Evolutionary conservation across 1,139 yeast species (phyloP).

Genomic region (Cylindricascospora bacillispora): DNA sequence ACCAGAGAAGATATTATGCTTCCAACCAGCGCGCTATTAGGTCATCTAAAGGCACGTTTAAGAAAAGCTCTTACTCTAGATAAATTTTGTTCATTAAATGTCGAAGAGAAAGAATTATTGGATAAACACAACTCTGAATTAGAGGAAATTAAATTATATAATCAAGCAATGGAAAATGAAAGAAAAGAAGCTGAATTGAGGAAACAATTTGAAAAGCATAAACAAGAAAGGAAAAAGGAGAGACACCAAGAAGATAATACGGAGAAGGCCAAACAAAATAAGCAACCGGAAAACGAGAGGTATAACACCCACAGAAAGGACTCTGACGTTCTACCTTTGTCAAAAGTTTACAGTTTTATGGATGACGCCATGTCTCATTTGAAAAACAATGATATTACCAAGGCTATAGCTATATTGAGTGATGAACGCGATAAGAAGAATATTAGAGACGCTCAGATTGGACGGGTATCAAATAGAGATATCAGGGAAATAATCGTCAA

Average conservation of each 20-base stretch:
- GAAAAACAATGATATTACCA: slow-evolving; percentile 8
- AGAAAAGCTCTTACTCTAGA: slow-evolving; percentile 44
- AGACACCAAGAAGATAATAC: slow-evolving; percentile 5
- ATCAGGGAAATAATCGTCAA: no score
- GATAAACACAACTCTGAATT: slow-evolving; percentile 17
- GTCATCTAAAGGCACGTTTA: slow-evolving; percentile 51
- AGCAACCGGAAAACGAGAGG: slow-evolving; percentile 1
- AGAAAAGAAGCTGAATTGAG: slow-evolving; percentile 19
- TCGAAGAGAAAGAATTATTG: slow-evolving; percentile 24
- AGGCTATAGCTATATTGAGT: slow-evolving; percentile 9
- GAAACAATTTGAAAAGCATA: slow-evolving; percentile 14
- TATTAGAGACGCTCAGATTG: slow-evolving; percentile 4
- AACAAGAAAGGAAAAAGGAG: slow-evolving; percentile 8
- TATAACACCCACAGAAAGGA: no score
- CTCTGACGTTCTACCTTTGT: no score
- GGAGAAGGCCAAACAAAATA: slow-evolving; percentile 3
- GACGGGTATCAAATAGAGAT: no score
- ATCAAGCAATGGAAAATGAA: slow-evolving; percentile 21
- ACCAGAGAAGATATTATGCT: slow-evolving; percentile 69
- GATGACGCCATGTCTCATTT: slow-evolving; percentile 11
- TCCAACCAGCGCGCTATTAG: slow-evolving; percentile 66
- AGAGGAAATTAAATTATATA: slow-evolving; percentile 16
- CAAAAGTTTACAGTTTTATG: slow-evolving; percentile 13
- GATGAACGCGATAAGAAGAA: slow-evolving; percentile 7
- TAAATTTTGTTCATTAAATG: slow-evolving; percentile 39